Base-by-base conservation (phyloP, 2,329 filamentous ascomycete species). In the Xylariaceae sp. region DNA sequence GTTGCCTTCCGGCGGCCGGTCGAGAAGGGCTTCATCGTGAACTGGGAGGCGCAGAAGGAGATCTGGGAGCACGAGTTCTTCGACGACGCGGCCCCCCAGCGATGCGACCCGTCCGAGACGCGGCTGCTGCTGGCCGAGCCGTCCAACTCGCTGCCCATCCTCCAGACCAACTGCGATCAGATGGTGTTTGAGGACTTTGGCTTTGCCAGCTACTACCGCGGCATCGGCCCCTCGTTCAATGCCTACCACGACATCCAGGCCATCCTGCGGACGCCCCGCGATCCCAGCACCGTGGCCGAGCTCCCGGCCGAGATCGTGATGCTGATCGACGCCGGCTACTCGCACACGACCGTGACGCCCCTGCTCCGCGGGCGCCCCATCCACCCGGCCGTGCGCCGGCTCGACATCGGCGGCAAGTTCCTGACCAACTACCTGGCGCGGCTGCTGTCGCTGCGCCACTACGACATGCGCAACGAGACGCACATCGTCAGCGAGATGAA, bases 131-230 rank as follows among this genome's bases (percentile, higher is more conserved):
- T 96, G 32, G 79, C 84, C 1, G 92, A 98, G 58, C 83, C 87
- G 29, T 82, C 88, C 4, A 94, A 93, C 59, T 79, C 81, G 4
- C 70, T 94, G 36, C 79, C 82, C 1, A 77, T 79, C 10, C 63
- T 98, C 43, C 88, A 95, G 59, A 76, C 80, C 24, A 92, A 95
- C 56, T 88, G 86, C 48, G 92, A 98, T 53, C 90, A 98, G 64
- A 87, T 98, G 53, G 77, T 96, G 2, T 96, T 98, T 65, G 92
- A 98, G 55, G 89, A 96, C 56, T 98, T 92, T 64, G 86, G 86
- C 3, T 98, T 98, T 59, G 75, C 81, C 9, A 82, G 83, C 45
- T 94, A 94, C 61, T 83, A 82, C 44, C 77, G 92, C 40, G 80
- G 76, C 37, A 66, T 84, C 43, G 84, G 84, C 75, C 72, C 86